Percentiles rank a stretch among this genome's conserved stretches.
Conservation (phyloP, 768 basidiomycete species). For the Panus rudis region DNA sequence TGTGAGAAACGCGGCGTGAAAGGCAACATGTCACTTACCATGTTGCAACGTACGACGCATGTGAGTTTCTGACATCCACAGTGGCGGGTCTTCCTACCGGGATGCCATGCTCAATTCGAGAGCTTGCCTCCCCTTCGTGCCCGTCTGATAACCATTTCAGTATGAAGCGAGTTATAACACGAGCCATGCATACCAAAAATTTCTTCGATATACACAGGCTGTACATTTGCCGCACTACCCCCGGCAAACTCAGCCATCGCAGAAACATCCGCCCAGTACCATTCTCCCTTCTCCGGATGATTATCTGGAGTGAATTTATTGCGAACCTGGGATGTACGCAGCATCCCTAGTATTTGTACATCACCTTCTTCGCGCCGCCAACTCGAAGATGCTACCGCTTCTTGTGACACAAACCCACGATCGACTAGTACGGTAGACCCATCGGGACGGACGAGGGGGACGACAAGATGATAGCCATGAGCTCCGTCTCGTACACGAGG, state of each 20-base stretch:
- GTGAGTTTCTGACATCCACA: conserved; percentile 88
- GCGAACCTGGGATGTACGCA: conserved; percentile 66
- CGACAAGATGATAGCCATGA: conserved; percentile 82
- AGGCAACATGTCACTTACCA: conserved; percentile 48
- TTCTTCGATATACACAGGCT: conserved; percentile 86
- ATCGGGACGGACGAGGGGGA: conserved; percentile 73
- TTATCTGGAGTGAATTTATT: conserved; percentile 90
- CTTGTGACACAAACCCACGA: conserved; percentile 77
- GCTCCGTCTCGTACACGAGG: conserved; percentile 87
- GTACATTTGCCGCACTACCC: conserved; percentile 63
- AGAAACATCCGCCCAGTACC: conserved; percentile 89
- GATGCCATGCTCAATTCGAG: conserved; percentile 56
- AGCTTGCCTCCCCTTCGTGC: conserved; percentile 65
- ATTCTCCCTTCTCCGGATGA: conserved; percentile 65
- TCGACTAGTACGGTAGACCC: conserved; percentile 87
- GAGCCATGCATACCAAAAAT: conserved; percentile 65
- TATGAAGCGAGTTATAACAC: neutral
- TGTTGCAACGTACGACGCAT: conserved; percentile 90
- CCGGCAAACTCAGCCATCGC: conserved; percentile 76
- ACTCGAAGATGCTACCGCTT: conserved; percentile 35
- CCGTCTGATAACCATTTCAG: conserved; percentile 51
- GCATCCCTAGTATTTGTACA: conserved; percentile 80
- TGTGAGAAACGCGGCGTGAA: neutral
- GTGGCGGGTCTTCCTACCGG: conserved; percentile 80
- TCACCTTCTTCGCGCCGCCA: conserved; percentile 39